These are phyloP conservation scores for Adansonia madagascariensis DNA, from an alignment of 441 rosid species.

Conservation along the genomic window DNA sequence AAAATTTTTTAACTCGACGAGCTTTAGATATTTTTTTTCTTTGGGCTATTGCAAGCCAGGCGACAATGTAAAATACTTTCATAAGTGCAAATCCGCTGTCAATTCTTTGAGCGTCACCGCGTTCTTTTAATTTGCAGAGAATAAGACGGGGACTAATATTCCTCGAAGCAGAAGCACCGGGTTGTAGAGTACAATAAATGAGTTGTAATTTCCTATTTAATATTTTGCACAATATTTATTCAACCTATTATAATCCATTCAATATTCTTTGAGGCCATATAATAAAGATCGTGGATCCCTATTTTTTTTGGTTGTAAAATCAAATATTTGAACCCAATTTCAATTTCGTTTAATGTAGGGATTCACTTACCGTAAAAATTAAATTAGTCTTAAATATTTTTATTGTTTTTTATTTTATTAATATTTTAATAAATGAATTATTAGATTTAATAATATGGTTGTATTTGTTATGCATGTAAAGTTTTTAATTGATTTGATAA, in stretches of 20 bases:
- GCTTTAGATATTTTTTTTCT: no score
- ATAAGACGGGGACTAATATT: constrained; percentile 67
- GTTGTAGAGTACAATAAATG: constrained; percentile 58
- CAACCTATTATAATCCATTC: background rate
- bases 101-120: background rate
- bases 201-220: constrained; percentile 14
- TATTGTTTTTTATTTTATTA: no score
- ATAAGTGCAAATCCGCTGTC: background rate
- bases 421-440: no score
- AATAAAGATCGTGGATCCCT: background rate
- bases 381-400: no score
- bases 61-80: no score
- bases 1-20: no score
- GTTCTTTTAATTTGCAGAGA: constrained; percentile 53
- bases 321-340: background rate
- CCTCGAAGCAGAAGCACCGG: constrained; percentile 65
- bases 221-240: constrained; percentile 2
- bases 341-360: no score
- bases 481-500: no score
- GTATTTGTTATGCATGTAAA: no score
- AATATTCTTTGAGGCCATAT: background rate
- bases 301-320: background rate
- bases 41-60: background rate
- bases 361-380: no score
- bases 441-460: no score